A percentile compares a stretch with the other conserved stretches of the same genome.
phyloP scores from a whole-genome alignment of 1,284 basidiomycete species.

The Exsudoporus floridanus region DNA sequence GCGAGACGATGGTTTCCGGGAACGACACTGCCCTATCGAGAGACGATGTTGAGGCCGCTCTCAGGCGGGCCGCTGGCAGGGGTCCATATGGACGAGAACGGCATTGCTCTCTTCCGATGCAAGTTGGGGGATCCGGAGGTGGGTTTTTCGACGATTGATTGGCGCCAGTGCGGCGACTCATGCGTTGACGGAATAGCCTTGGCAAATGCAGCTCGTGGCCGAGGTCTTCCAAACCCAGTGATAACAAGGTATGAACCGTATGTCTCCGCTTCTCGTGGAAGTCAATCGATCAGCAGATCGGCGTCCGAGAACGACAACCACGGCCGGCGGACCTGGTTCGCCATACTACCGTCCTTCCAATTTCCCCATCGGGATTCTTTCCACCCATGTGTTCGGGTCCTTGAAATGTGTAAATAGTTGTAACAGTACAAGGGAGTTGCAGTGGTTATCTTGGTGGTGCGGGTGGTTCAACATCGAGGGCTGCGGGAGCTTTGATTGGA shows the following conservation, averaged over 20 bases:
- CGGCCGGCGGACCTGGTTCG: not conserved
- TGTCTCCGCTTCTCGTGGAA: not conserved
- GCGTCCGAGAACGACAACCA: not conserved
- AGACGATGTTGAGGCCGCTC: not conserved
- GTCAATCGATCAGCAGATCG: not conserved
- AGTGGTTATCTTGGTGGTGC: not conserved
- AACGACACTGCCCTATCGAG: not conserved
- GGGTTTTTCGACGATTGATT: not conserved
- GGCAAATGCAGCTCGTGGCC: not conserved
- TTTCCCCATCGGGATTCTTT: not conserved
- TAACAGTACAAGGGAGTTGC: not conserved
- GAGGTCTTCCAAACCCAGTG: not conserved
- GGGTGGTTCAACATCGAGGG: too few relatives aligned
- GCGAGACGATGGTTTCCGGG: not conserved
- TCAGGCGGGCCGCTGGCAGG: not conserved
- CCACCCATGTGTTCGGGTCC: not conserved
- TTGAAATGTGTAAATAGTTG: not conserved
- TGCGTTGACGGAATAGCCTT: not conserved
- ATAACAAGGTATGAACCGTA: not conserved
- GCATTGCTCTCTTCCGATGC: not conserved
- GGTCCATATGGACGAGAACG: not conserved
- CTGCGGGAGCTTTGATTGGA: not conserved
- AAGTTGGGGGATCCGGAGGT: not conserved
- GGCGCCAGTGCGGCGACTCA: not conserved
- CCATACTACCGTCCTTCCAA: not conserved